A percentile compares a stretch with the other conserved stretches of the same genome.
Conservation (phyloP, 1,284 basidiomycete genomes). For the Leccinum huronense region DNA sequence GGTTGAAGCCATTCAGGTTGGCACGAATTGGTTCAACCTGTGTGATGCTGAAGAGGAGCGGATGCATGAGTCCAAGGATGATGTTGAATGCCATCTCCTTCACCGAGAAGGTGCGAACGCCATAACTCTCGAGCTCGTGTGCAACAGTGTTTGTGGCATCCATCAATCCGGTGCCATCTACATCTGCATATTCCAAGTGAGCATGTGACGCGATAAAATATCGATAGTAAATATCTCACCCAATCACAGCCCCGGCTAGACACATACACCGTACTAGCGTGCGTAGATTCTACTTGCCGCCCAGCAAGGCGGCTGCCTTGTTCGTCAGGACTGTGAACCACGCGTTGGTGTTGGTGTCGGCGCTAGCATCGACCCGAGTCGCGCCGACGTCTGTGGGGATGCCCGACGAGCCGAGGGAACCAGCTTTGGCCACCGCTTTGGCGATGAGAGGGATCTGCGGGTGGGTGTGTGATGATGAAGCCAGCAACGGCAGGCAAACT, state of each 20-base stretch:
- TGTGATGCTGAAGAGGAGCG: conserved; percentile 99
- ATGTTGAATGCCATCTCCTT: conserved; percentile 99
- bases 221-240: conserved; percentile 46
- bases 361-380: conserved; percentile 21
- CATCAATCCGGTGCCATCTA: conserved; percentile 94
- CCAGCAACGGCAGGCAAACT: not conserved
- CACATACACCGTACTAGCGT: conserved; percentile 59
- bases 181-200: conserved; percentile 51
- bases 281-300: conserved; percentile 7
- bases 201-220: not conserved
- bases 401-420: conserved; percentile 24
- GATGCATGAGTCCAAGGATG: conserved; percentile 97
- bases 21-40: conserved; percentile 99
- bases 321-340: conserved; percentile 29
- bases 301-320: conserved; percentile 25
- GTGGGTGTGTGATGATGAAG: not conserved
- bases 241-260: conserved; percentile 96
- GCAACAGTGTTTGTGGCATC: conserved; percentile 93
- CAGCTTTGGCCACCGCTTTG: conserved; percentile 31
- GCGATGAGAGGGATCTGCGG: conserved; percentile 20
- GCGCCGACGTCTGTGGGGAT: conserved; percentile 22
- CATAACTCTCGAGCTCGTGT: conserved; percentile 90
- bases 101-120: conserved; percentile 96
- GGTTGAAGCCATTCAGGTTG: conserved; percentile 97
- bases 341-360: not conserved